These are phyloP conservation scores for Penicillium sp. DNA, from an alignment of 2,329 filamentous ascomycete genomes.

Conservation along the genomic window DNA sequence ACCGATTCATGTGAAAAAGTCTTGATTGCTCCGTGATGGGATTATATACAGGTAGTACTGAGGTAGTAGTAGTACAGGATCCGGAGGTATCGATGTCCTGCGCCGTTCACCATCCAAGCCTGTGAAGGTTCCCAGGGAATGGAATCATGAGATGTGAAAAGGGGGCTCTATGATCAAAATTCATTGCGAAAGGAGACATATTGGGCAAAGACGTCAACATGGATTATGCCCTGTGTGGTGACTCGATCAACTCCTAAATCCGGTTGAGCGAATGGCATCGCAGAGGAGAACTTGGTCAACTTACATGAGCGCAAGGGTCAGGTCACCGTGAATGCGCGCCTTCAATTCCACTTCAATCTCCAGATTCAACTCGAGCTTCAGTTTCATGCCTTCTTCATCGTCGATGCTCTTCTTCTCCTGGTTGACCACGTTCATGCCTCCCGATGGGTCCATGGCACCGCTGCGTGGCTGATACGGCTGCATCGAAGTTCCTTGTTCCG, in stretches of 20 bases:
- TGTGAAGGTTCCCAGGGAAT: background rate
- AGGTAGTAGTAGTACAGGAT: conserved; percentile 7
- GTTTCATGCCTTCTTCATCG: conserved; percentile 45
- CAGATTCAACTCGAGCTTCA: conserved; percentile 55
- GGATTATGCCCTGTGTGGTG: conserved; percentile 19
- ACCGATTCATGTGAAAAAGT: background rate
- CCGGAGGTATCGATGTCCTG: conserved; percentile 8
- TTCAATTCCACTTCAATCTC: conserved; percentile 60
- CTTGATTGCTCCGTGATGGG: conserved; percentile 1
- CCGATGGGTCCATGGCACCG: conserved; percentile 21
- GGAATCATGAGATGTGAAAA: conserved; percentile 1
- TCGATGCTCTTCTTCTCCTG: conserved; percentile 26
- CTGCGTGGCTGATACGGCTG: conserved; percentile 26
- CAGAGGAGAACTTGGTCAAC: conserved; percentile 17
- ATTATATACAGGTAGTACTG: conserved; percentile 11
- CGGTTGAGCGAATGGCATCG: conserved; percentile 16
- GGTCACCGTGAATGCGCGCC: conserved; percentile 59
- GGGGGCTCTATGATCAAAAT: conserved; percentile 11
- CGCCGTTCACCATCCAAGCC: conserved; percentile 8
- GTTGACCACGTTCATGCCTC: conserved; percentile 27
- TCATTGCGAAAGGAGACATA: conserved; percentile 1
- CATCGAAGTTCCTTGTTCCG: conserved; percentile 18
- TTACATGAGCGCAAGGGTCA: conserved; percentile 51
- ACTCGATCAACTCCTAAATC: conserved; percentile 24
- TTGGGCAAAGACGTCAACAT: conserved; percentile 2